Base-by-base conservation (phyloP, 192 early-diverging fungal species). In the Podila clonocystis region DNA sequence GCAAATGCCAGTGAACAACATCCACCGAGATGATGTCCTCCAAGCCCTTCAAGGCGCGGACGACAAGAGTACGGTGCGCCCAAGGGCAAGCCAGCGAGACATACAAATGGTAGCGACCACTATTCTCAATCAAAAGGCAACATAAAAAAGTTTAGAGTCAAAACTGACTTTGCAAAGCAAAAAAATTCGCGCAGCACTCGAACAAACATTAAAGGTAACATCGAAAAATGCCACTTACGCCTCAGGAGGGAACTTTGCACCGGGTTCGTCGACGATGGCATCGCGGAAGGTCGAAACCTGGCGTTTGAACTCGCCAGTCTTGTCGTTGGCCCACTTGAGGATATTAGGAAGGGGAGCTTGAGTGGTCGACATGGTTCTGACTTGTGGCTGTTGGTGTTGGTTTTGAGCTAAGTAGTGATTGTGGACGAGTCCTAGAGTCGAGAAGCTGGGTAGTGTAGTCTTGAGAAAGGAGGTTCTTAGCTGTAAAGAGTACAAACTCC, bases 41-140 rank as follows among this genome's bases (percentile, higher is more conserved):
- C 29, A 99, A 90, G 0, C 96, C 96, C 85, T 98, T 98, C 50
- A 99, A 83, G n/a, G 89, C 87, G 67, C 96, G 91, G 11, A 96
- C 95, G 57, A 97, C 91, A 24, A 93, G 79, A 12, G 95, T 92
- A 65, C 97, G 90, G 82, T 97, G 95, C 9, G 97, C 97, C 76
- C 75, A 80, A 11, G 70, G 70, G 57, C 70, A 80, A 9, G 70
- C 76, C 5, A 63, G 63, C 26, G 76, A 80, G 30, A 80, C 70
- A 12, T 80, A 80, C 12, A 80, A 30, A 41, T 74, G 72, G 60
- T 68, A 83, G 31, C 72, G 72, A n/a, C 65, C 74, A 78, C 67
- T 77, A 70, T 41, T 11, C 12, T 17, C n/a, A 9, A 50, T n/a
- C 11, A 63, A 58, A 13, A 36, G 45, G 28, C 24, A 66, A n/a